Base-by-base conservation (phyloP, 192 early-diverging fungal genomes). In the Chytriomyces sp. region DNA sequence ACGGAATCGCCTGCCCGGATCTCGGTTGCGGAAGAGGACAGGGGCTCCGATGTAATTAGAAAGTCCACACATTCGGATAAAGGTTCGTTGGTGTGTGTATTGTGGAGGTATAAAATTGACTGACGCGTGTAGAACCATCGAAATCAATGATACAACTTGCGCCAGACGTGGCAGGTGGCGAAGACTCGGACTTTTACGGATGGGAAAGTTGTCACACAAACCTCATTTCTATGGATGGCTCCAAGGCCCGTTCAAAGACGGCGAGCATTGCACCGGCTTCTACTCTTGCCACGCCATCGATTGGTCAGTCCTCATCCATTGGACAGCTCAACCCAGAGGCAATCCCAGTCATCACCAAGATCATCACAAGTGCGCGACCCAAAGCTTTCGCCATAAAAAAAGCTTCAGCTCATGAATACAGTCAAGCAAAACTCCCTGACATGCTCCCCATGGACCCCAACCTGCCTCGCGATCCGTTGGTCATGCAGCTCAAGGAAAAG, bases 141-240 rank as follows among this genome's bases (percentile, higher is more conserved):
- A 64, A 64, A 44, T 64, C 62, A 14, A 17, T 64, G 22, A 64
- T 17, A 5, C 37, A 25, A 14, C 25, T 64, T 25, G 39, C 58
- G 8, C 6, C 28, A 0, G 32, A n/a, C 37, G 62, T 17, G 3
- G 40, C 19, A n/a, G 40, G 49, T 28, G 62, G 19, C 26, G 44
- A 22, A 2, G 44, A 49, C 34, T 32, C 59, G 22, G 56, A 40
- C 2, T 56, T 71, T 14, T 56, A 53, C 55, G 63, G 59, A n/a
- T 65, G 76, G 71, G 58, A 65, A 68, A 37, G 33, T 22, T 70
- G 70, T 55, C 60, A 67, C 64, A 32, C 52, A 32, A 65, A 75
- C 65, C 32, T 62, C 17, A 69, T 69, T 36, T 75, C 74, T 4
- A 75, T 69, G 74, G 59, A 67, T 40, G 65, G 74, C 19, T 34